phyloP scores from a whole-genome alignment of 495 filamentous ascomycete genomes.

The Aspergillus carlsbadensis region DNA sequence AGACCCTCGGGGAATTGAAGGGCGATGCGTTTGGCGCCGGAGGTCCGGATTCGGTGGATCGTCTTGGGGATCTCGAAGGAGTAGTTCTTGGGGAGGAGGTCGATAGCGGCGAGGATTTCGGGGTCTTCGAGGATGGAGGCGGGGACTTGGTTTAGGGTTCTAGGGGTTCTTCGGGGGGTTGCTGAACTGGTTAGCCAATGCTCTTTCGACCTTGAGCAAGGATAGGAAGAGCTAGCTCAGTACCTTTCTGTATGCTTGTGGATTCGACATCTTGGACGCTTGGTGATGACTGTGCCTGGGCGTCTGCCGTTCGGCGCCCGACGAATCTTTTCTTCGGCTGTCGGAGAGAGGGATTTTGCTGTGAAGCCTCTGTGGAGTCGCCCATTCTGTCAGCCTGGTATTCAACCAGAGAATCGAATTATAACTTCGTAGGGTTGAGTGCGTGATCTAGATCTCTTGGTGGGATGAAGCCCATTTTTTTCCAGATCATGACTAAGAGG shows the following conservation, averaged over 20 bases:
- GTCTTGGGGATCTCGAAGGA: constrained; percentile 98
- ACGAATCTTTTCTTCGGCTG: constrained; percentile 79
- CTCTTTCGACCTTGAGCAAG: constrained; percentile 1
- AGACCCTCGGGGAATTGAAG: constrained; percentile 97
- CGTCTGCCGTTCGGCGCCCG: constrained; percentile 63
- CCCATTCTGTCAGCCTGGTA: constrained; percentile 10
- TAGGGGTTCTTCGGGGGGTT: constrained; percentile 62
- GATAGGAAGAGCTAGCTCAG: background rate
- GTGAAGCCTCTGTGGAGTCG: constrained; percentile 8
- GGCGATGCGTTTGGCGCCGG: constrained; percentile 74
- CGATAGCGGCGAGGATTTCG: constrained; percentile 86
- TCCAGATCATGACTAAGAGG: constrained; percentile 13
- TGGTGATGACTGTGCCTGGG: constrained; percentile 40
- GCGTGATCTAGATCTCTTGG: background rate
- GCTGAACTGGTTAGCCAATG: constrained; percentile 36
- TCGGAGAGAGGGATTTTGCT: constrained; percentile 24
- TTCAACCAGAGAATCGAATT: background rate
- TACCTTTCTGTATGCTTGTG: constrained; percentile 50
- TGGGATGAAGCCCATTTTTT: constrained; percentile 19
- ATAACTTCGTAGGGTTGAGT: background rate
- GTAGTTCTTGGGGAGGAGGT: constrained; percentile 88
- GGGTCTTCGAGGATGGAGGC: constrained; percentile 80
- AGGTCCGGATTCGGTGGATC: constrained; percentile 85
- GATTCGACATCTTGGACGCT: constrained; percentile 61
- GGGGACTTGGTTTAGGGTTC: constrained; percentile 87